phyloP scores from a whole-genome alignment of 73 alveolate species.

The Paramecium bursaria region DNA sequence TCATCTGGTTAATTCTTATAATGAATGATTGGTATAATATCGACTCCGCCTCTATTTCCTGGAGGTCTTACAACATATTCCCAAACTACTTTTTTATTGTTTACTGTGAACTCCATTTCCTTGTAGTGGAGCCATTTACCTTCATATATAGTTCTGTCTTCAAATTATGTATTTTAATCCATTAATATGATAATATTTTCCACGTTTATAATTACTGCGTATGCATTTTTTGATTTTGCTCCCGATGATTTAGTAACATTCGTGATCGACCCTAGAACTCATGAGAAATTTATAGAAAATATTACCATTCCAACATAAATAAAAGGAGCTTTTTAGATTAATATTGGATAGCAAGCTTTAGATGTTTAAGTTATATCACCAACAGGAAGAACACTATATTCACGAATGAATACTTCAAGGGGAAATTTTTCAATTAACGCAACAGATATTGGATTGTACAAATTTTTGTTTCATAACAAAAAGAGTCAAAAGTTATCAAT shows the following conservation, averaged over 20 bases:
- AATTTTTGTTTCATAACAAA: slow-evolving; percentile 11
- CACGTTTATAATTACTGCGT: slow-evolving; percentile 43
- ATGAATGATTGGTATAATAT: background rate
- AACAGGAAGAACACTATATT: slow-evolving; percentile 21
- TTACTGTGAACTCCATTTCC: background rate
- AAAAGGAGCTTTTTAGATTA: slow-evolving; percentile 40
- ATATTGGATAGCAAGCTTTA: background rate
- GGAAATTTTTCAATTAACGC: slow-evolving; percentile 49
- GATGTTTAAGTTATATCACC: slow-evolving; percentile 30
- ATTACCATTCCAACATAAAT: slow-evolving; percentile 39
- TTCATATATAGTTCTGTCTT: slow-evolving; percentile 8
- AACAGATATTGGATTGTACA: slow-evolving; percentile 19
- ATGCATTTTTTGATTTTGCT: slow-evolving; percentile 16
- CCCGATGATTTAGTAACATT: slow-evolving; percentile 48
- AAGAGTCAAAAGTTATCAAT: slow-evolving; percentile 16
- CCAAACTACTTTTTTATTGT: slow-evolving; percentile 12
- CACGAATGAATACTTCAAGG: background rate
- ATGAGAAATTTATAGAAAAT: slow-evolving; percentile 16
- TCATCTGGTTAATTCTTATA: slow-evolving; percentile 22
- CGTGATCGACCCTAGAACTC: background rate
- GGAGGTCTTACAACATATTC: slow-evolving; percentile 10
- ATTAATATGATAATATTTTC: slow-evolving; percentile 23
- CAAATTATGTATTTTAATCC: slow-evolving; percentile 12
- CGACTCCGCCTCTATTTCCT: slow-evolving; percentile 38
- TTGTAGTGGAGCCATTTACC: slow-evolving; percentile 16